These are phyloP conservation scores for Daldinia concentrica DNA, from an alignment of 495 filamentous ascomycete species.

Conservation along the genomic window DNA sequence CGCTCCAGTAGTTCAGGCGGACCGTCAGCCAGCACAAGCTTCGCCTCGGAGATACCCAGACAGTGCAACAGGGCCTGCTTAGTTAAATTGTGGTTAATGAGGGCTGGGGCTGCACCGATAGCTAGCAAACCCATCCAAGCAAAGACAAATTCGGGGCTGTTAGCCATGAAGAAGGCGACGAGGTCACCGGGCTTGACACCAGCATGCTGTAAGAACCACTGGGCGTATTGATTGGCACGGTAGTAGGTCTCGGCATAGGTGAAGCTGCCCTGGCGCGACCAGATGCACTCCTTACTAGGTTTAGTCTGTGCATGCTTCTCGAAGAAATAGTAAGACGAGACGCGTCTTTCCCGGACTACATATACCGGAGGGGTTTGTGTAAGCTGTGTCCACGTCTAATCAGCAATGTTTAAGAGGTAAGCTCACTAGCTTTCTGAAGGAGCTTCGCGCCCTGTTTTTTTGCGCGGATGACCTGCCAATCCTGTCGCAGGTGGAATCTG, in stretches of 20 bases:
- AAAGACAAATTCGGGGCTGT: conserved; percentile 73
- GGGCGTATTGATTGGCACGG: conserved; percentile 67
- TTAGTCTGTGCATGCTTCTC: conserved; percentile 60
- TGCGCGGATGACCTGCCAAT: conserved; percentile 55
- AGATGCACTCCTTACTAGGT: conserved; percentile 66
- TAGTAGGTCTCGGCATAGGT: conserved; percentile 68
- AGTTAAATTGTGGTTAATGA: conserved; percentile 77
- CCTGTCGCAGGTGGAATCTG: conserved; percentile 71
- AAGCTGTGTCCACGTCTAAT: conserved; percentile 11
- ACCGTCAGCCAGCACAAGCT: conserved; percentile 72
- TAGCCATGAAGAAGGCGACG: conserved; percentile 74
- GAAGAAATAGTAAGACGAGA: conserved; percentile 73
- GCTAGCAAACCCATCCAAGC: conserved; percentile 68
- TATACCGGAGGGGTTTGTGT: neutral
- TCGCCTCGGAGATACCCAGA: conserved; percentile 66
- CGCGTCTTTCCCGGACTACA: conserved; percentile 58
- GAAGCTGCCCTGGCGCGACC: conserved; percentile 71
- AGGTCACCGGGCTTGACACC: conserved; percentile 72
- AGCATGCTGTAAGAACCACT: conserved; percentile 67
- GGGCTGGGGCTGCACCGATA: conserved; percentile 73
- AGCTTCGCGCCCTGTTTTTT: conserved; percentile 49
- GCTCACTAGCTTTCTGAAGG: conserved; percentile 46
- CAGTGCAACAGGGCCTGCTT: conserved; percentile 76
- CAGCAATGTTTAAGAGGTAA: neutral
- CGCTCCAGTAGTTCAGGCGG: conserved; percentile 62